phyloP scores from a whole-genome alignment of 2,329 filamentous ascomycete genomes.

The Intubia oerlemansii region DNA sequence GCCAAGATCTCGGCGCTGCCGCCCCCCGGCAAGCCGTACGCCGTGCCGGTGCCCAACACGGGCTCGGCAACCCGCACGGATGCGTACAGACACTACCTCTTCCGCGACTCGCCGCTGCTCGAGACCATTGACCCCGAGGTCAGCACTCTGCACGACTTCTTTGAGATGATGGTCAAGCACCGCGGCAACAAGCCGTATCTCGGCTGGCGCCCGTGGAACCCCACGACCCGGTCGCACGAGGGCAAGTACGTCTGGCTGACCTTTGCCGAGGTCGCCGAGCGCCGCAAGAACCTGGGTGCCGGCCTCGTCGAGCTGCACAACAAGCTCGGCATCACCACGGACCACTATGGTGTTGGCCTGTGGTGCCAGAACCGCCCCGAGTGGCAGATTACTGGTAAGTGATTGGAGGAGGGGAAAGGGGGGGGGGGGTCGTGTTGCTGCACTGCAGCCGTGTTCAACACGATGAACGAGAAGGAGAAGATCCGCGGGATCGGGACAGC shows the following conservation, averaged over 20 bases:
- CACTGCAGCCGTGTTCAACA: too few species aligned
- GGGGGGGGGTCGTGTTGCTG: too few species aligned
- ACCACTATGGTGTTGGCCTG: conserved; percentile 54
- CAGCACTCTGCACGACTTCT: conserved; percentile 58
- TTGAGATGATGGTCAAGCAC: conserved; percentile 44
- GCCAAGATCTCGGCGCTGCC: conserved; percentile 38
- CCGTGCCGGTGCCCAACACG: conserved; percentile 54
- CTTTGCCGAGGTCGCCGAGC: conserved; percentile 57
- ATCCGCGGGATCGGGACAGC: too few species aligned
- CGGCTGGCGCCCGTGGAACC: conserved; percentile 62
- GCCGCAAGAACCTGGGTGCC: conserved; percentile 66
- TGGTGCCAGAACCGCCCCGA: conserved; percentile 80
- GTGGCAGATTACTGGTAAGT: conserved; percentile 61
- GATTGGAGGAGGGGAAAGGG: too few species aligned
- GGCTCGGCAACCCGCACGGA: conserved; percentile 49
- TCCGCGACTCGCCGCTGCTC: conserved; percentile 48
- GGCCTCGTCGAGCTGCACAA: conserved; percentile 70
- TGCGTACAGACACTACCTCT: conserved; percentile 69
- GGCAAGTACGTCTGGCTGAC: conserved; percentile 66
- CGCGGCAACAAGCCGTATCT: conserved; percentile 51
- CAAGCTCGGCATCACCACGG: conserved; percentile 41
- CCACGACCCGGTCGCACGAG: conserved; percentile 47
- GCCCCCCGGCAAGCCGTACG: conserved; percentile 57
- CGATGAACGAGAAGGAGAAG: too few species aligned
- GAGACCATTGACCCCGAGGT: conserved; percentile 49